Conservation (phyloP, 495 filamentous ascomycete species). For the Penicillium herquei region DNA sequence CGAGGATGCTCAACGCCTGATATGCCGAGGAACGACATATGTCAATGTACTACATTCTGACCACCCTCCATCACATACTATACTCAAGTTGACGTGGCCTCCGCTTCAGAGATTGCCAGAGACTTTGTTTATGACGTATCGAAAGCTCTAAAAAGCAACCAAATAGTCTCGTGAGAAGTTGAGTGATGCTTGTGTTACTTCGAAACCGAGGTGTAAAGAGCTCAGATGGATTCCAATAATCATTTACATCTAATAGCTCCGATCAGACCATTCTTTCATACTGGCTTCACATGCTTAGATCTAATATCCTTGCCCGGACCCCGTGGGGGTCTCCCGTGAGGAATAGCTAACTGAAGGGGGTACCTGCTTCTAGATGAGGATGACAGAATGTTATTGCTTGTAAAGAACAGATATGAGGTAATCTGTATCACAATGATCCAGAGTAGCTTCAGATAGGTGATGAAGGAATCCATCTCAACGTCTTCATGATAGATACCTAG, state of each 20-base stretch:
- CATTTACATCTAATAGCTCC: too few relatives aligned
- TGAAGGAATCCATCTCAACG: background rate
- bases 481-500: background rate
- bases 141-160: background rate
- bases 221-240: background rate
- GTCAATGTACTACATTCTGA: too few relatives aligned
- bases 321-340: constrained; percentile 1
- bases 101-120: background rate
- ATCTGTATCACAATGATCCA: constrained; percentile 7
- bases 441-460: background rate
- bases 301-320: constrained; percentile 1
- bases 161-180: constrained; percentile 4
- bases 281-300: background rate
- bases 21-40: constrained; percentile 21
- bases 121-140: background rate
- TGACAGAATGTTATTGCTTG: background rate
- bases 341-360: constrained; percentile 3
- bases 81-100: too few relatives aligned
- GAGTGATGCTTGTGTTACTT: constrained; percentile 1
- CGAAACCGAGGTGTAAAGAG: background rate
- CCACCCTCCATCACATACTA: too few relatives aligned
- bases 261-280: background rate
- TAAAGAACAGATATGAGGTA: constrained; percentile 14
- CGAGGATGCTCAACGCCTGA: constrained; percentile 11
- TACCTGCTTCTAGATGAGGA: constrained; percentile 16